phyloP scores from a whole-genome alignment of 371 early-diverging fungal genomes.

The Basidiobolus meristosporus region DNA sequence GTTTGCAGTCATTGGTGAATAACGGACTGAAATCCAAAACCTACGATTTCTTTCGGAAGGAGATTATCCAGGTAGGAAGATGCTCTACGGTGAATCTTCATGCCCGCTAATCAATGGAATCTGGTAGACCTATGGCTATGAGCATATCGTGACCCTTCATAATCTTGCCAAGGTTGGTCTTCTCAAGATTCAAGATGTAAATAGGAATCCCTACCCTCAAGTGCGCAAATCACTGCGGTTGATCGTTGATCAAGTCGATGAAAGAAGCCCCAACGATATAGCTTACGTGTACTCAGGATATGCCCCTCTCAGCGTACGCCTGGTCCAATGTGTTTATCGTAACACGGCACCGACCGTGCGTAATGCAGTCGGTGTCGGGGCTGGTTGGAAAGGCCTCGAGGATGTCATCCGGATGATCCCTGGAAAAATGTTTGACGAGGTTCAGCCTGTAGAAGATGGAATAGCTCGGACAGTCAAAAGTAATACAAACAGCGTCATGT shows the following conservation, averaged over 20 bases:
- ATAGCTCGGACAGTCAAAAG: no score
- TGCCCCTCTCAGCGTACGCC: constrained; percentile 73
- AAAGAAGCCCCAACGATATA: constrained; percentile 67
- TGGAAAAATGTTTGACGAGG: constrained; percentile 58
- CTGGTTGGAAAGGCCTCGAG: constrained; percentile 75
- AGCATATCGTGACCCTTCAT: constrained; percentile 67
- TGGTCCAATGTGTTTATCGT: constrained; percentile 55
- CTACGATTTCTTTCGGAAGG: constrained; percentile 61
- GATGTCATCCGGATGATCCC: constrained; percentile 58
- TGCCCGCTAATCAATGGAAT: background rate
- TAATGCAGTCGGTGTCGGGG: constrained; percentile 6
- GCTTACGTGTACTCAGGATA: constrained; percentile 89
- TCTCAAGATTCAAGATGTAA: constrained; percentile 23
- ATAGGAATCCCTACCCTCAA: constrained; percentile 23
- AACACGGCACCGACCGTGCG: constrained; percentile 10
- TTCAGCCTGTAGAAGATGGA: constrained; percentile 40
- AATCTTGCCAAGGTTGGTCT: constrained; percentile 47
- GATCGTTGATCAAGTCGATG: constrained; percentile 73
- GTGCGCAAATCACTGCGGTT: constrained; percentile 52
- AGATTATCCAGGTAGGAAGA: constrained; percentile 46
- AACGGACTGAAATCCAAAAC: constrained; percentile 60
- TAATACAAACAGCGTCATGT: no score
- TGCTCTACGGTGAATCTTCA: no score
- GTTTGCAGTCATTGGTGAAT: constrained; percentile 63
- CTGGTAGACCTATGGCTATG: constrained; percentile 70